These are phyloP conservation scores for Paecilomyces dactylethromorphus DNA, from an alignment of 2,329 filamentous ascomycete genomes.

Conservation along the genomic window DNA sequence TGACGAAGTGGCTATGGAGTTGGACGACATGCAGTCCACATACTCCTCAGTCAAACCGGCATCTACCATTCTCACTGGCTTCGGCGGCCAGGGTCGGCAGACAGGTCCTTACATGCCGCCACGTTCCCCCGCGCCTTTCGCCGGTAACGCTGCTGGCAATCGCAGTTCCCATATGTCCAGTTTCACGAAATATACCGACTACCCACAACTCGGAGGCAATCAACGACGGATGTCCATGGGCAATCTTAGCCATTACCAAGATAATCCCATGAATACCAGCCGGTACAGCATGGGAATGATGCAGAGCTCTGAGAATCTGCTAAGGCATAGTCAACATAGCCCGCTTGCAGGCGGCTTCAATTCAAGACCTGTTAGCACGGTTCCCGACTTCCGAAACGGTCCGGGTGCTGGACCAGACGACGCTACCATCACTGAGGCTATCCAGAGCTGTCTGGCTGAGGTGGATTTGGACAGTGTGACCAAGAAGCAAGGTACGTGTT, in stretches of 20 bases:
- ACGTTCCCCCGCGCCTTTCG: conserved; percentile 68
- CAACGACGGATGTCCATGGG: conserved; percentile 56
- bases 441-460: conserved; percentile 73
- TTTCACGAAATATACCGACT: conserved; percentile 57
- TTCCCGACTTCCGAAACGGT: conserved; percentile 52
- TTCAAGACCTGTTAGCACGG: conserved; percentile 48
- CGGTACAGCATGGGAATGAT: conserved; percentile 35
- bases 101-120: conserved; percentile 68
- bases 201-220: conserved; percentile 39
- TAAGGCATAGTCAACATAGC: conserved; percentile 37
- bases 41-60: conserved; percentile 88
- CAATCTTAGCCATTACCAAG: conserved; percentile 43
- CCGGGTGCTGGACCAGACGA: conserved; percentile 64
- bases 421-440: conserved; percentile 71
- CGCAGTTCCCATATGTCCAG: conserved; percentile 66
- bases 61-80: conserved; percentile 79
- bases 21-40: conserved; percentile 96
- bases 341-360: conserved; percentile 41
- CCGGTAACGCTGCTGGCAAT: conserved; percentile 45
- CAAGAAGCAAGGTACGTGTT: conserved; percentile 73
- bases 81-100: conserved; percentile 57
- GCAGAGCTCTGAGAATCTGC: conserved; percentile 40
- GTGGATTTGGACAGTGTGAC: conserved; percentile 96
- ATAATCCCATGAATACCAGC: conserved; percentile 36
- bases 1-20: conserved; percentile 72